Conservation (phyloP, 2,329 filamentous ascomycete species). For the Xylariaceae sp. region DNA sequence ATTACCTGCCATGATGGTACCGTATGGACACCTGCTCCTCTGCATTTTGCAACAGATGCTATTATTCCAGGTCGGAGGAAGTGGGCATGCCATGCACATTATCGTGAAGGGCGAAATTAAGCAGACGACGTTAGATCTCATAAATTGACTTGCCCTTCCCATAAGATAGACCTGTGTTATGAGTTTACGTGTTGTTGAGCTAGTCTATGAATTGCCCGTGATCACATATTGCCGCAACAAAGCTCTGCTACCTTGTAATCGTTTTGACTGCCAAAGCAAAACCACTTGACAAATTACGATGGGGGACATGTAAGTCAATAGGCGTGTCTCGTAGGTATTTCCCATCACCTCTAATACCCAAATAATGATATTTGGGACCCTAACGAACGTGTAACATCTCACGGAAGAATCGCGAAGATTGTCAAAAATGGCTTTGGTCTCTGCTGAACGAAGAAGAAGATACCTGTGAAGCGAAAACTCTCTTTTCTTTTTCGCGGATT, state of each 20-base stretch:
- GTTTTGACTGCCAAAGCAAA: neutral
- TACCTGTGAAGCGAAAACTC: no score
- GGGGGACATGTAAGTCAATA: neutral
- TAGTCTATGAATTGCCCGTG: neutral
- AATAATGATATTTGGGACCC: neutral
- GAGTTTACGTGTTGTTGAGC: neutral
- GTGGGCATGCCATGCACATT: conserved; percentile 18
- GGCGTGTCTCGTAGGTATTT: neutral
- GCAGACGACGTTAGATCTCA: conserved; percentile 37
- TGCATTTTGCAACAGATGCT: conserved; percentile 4
- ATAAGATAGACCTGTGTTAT: neutral
- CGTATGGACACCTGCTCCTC: conserved; percentile 9
- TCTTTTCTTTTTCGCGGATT: no score
- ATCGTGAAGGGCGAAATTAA: conserved; percentile 13
- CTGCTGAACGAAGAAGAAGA: no score
- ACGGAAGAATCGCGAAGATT: no score
- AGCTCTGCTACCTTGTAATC: neutral
- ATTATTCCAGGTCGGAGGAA: conserved; percentile 9
- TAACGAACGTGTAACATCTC: no score
- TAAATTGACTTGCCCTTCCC: conserved; percentile 31
- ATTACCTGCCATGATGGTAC: conserved; percentile 12
- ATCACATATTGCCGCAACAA: neutral
- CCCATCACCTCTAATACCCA: neutral
- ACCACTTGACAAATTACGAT: neutral
- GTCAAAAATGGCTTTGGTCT: no score